These are phyloP conservation scores for Penicillium daleae DNA, from an alignment of 495 filamentous ascomycete genomes.

Conservation along the genomic window DNA sequence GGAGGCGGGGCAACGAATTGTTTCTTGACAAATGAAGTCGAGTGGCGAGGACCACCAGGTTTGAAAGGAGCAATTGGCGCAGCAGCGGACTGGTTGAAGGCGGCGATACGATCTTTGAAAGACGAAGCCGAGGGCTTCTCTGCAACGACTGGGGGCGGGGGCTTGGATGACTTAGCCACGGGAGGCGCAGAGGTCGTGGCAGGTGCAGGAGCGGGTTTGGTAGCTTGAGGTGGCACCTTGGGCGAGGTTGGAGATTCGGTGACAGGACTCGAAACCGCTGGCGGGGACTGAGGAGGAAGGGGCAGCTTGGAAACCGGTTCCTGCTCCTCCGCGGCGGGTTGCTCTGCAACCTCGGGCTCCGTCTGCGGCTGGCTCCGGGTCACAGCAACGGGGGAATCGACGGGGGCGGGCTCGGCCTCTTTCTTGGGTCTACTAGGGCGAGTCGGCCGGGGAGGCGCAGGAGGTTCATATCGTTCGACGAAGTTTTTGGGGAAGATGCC, in stretches of 20 bases:
- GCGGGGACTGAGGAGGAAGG: slow-evolving; percentile 41
- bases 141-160: slow-evolving; percentile 63
- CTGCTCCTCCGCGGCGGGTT: slow-evolving; percentile 23
- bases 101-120: slow-evolving; percentile 93
- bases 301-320: slow-evolving; percentile 48
- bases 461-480: slow-evolving; percentile 91
- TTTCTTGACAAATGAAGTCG: slow-evolving; percentile 85
- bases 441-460: slow-evolving; percentile 81
- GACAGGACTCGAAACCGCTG: slow-evolving; percentile 15
- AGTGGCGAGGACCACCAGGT: slow-evolving; percentile 63
- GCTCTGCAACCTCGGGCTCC: slow-evolving; percentile 45
- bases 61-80: slow-evolving; percentile 88
- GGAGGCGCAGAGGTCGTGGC: slow-evolving; percentile 42
- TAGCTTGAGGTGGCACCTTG: slow-evolving; percentile 31
- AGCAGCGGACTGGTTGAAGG: slow-evolving; percentile 89
- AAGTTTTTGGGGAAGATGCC: slow-evolving; percentile 98
- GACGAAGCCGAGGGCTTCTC: slow-evolving; percentile 79
- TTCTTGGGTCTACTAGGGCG: slow-evolving; percentile 73
- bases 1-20: slow-evolving; percentile 97
- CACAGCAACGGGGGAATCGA: slow-evolving; percentile 35
- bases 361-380: slow-evolving; percentile 38
- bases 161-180: slow-evolving; percentile 48
- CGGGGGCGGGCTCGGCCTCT: slow-evolving; percentile 56
- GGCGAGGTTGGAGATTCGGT: slow-evolving; percentile 32
- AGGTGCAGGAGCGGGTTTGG: slow-evolving; percentile 27